Base-by-base conservation (phyloP, 1,284 basidiomycete genomes). In the Apiotrichum laibachii region DNA sequence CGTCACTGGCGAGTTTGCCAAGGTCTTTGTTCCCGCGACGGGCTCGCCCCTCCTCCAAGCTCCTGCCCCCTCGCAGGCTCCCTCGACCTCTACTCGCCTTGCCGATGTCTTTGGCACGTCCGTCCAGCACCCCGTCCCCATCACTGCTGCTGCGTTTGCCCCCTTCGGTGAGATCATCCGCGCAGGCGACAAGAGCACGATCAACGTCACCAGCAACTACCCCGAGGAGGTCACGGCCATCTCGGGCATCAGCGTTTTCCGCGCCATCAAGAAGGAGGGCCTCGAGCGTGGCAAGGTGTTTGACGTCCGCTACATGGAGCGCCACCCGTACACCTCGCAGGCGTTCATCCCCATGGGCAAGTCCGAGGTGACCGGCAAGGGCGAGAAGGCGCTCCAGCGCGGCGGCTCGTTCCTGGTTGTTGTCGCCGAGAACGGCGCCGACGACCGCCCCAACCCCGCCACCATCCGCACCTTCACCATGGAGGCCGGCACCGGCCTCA, bases 311-410 rank as follows among this genome's bases (percentile, higher is more conserved):
- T 70, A 68, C 53, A 72, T 79, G 66, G 79, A 80, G 67, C 72
- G 77, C 50, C 79, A 80, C 59, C 63, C 70, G 39, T 75, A 69
- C 74, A 94, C 90, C 11, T 91, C 87, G 66, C 77, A 80, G 60
- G 72, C 88, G 11, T 97, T 97, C 76, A 83, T 95, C 59, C 92
- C 93, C 1, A 92, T 97, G 89, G 88, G 89, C 15, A 77, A 75
- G 50, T 76, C 70, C 37, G 79, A 79, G 69, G 73, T 71, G 71
- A 39, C 55, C 12, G 76, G 70, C 26, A 67, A 72, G 56, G 69
- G 72, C 21, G 77, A 79, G 61, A 66, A 70, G 43, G 64, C 69
- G 2, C 63, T 79, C 5, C 58, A 67, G 1, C 48, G 58, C 15
- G 72, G 73, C 13, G 73, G 75, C 2, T 62, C 68, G 16, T 74